Evolutionary conservation across 2,329 filamentous ascomycete genomes (phyloP), one percentile per base, ranked within the genome.

Genomic region (Alternaria burnsii): DNA sequence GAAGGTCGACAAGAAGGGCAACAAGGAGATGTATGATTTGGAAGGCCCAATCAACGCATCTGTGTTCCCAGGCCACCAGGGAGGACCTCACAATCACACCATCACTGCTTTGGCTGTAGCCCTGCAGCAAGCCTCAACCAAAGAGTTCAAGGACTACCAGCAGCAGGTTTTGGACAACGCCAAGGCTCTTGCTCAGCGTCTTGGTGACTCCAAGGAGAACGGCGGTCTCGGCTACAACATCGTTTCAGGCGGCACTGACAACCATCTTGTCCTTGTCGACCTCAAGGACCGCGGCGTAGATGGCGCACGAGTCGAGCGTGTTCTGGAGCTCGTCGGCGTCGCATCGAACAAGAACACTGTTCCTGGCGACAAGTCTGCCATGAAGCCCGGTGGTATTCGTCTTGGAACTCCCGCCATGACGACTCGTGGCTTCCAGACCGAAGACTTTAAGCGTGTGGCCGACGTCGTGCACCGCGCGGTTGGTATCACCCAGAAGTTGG

Each of bases 261-360:
- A 94, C 76, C 95, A 99, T 85, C 93, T 99, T 86, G 94, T 99
- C 50, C 89, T 99, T 59, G 82, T 99, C 63, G 95, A 99, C 81
- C 89, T 99, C 69, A 94, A 96, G 79, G 89, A 93, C 76, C 88
- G 92, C 78, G 86, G 83, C 66, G 88, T 99, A 18, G 95, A 99
- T 75, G 95, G 95, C 75, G 95, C 95, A 59, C 93, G 95, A 80
- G 91, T 98, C 42, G 95, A 99, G 87, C 90, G 92, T 64, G 91
- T 99, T 61, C 90, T 99, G 20, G 95, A 99, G 85, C 91, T 96
- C 81, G 95, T 97, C 83, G 97, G 97, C 86, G 97, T 99, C 80
- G 94, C 95, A 65, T 97, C 93, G 88, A 99, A 99, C 89, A 99
- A 99, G 89, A 99, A 99, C 88, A 91, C 92, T 62, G 95, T 97